Base-by-base conservation (phyloP, 768 basidiomycete genomes). In the Suillus luteus region DNA sequence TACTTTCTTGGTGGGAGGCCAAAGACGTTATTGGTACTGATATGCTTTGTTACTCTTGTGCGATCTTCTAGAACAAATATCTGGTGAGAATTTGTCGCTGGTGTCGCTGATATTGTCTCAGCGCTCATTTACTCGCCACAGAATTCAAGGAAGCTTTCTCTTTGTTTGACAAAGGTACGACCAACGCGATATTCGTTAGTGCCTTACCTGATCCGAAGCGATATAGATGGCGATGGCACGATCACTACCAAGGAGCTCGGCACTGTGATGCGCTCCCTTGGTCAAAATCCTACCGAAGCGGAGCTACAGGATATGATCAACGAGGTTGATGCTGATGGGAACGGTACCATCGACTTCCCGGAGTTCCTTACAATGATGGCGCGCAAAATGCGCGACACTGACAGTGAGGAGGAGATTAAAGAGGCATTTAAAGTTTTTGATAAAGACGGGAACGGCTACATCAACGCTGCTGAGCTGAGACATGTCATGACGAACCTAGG, bases 101-200 rank as follows among this genome's bases (percentile, higher is more conserved):
- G 43, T 40, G 40, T 33, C 24, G 49, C 55, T 60, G 55, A 59
- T 33, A 33, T n/a, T 54, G 41, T 37, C 41, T 14, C 15, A 38
- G 35, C 43, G 57, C 67, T 59, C 65, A 64, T 46, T 51, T 33
- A n/a, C 24, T 40, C n/a, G 68, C 55, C 52, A 35, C 75, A 93
- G 95, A 96, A 79, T 98, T 96, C 87, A 98, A 96, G 85, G 96
- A 98, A 83, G 96, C 96, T 58, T 98, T 99, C 82, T 94, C 95
- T 64, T 85, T 99, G 24, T 98, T 99, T 77, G 95, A 97, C 82
- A 96, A 95, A 78, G 92, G 95, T 94, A 65, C 63, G 83, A 77
- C 11, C 9, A 33, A 31, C 52, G 44, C 55, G 49, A 15, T 52
- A 33, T 58, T 49, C 10, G 55, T 11, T 2, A 27, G 15, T 54